Base-by-base conservation (phyloP, 306 rosid genomes). In the Corylus heterophylla region DNA sequence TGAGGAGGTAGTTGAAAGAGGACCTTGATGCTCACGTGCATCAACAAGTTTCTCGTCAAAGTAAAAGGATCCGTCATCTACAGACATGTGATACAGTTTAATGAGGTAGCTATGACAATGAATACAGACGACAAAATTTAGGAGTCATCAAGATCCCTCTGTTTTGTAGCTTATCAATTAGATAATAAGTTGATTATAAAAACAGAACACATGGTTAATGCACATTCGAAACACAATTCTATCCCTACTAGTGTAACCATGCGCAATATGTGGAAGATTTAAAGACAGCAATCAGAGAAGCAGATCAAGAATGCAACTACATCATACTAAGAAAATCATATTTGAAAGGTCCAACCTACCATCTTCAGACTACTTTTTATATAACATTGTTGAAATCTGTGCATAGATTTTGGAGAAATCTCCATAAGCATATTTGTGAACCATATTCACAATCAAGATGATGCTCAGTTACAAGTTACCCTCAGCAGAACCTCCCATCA, bases 31-130 rank as follows among this genome's bases (percentile, higher is more conserved):
- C 84, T 86, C 94, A 59, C 35, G 83, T 74, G 90, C 92, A 80
- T 87, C 87, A 70, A 94, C 89, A 71, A 80, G 82, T 89, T 92
- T 96, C 84, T 96, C 99, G 22, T 90, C 98, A 83, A 96, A 93
- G 78, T 90, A 96, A 74, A 89, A 84, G 58, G 94, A 85, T 13
- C 97, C 99, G 72, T 96, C 98, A 85, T 92, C 99, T 96, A 87
- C 76, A 89, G 74, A 76, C 73, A 75, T 25, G 74, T 54, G 54
- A 69, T 44, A 47, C 54, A 78, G 3, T 37, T 62, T 50, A 71
- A 73, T 75, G 71, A 83, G 75, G 64, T 78, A 84, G 62, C 75
- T 66, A 77, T 47, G 12, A 55, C 14, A 35, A 39, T 2, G 47
- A 37, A 66, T 12, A 35, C 17, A 37, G 31, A 47, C 2, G 55